Base-by-base conservation (phyloP, 371 early-diverging fungal species). In the Syncephalis fuscata region DNA sequence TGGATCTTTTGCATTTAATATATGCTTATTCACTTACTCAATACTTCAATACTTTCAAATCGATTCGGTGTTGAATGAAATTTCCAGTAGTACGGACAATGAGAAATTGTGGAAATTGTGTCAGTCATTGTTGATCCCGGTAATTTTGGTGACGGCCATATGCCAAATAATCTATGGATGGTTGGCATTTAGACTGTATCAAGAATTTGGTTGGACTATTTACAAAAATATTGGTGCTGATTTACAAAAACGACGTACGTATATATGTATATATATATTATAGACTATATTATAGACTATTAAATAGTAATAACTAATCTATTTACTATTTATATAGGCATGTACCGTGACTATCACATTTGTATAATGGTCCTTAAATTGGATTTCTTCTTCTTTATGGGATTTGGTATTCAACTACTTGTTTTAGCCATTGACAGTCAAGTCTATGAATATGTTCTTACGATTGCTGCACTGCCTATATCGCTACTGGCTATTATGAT, bases 201-300 rank as follows among this genome's bases (percentile, higher is more conserved):
- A 75, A 45, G 84, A 88, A 60, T 92, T 87, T 68, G 91, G 92
- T 38, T 92, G 92, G 92, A 81, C 78, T 56, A 85, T 92, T 27
- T 92, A 88, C 65, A 90, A 90, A 62, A 77, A 82, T 62, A 87
- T 92, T 58, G 93, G 93, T 1, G 90, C 93, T 3, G 90, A 91
- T 59, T 69, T 88, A 46, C 64, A 69, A 25, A 88, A 88, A 73
- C 67, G 84, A 64, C 70, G 87, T 86, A 70, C 56, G 64, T 49
- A n/a, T n/a, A n/a, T n/a, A n/a, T n/a, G n/a, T n/a, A n/a, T n/a
- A n/a, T n/a, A n/a, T n/a, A n/a, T n/a, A n/a, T n/a, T n/a, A n/a
- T n/a, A n/a, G n/a, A n/a, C n/a, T n/a, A n/a, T n/a, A n/a, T n/a
- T n/a, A n/a, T n/a, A n/a, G n/a, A n/a, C n/a, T n/a, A n/a, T n/a